Evolutionary conservation across 345 rosid species (phyloP), one percentile per base, ranked within the genome.

Genomic region (Eucalyptus dawsonii): DNA sequence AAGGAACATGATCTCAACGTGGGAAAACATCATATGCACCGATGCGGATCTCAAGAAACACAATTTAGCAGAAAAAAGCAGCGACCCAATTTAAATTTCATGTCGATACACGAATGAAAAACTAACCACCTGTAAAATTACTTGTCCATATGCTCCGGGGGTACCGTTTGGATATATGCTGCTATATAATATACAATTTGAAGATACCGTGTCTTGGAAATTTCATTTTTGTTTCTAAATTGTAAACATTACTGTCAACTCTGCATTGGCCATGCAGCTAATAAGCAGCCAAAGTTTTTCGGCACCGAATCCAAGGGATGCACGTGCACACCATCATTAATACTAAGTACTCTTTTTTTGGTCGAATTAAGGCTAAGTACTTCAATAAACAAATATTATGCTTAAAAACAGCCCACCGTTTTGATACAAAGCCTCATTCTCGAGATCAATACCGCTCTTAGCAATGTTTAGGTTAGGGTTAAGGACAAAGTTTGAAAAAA

Each of bases 381-480:
- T 29, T 65, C n/a, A 65, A 47, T 65, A 7, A 62, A 14, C 22
- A 60, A 15, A 14, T 25, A 44, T n/a, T 45, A 65, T 27, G 50
- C 76, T 65, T n/a, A 65, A 65, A n/a, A 88, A 54, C 87, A 80
- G 92, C 91, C 90, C 93, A 87, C 90, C 37, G 91, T 91, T 90
- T 91, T 76, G 87, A 50, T 58, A 40, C 87, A 88, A 92, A 90
- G 89, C 91, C 91, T 87, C 89, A 29, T 72, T 21, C 50, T 44
- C 81, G 47, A 19, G 69, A 69, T 88, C 92, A 88, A 83, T 86
- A 87, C 87, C 86, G 51, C 87, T 81, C n/a, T 40, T 21, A 40
- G 7, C 47, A 40, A 76, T 76, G 83, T 40, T 76, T 76, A 40
- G 47, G 13, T 22, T 40, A 76, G 83, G 83, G 14, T 76, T 76